Percentiles rank a stretch among this genome's conserved stretches.
These are phyloP conservation scores for Cenchrus fungigraminus DNA, from an alignment of 176 grass and related monocot genomes.

Conservation along the genomic window DNA sequence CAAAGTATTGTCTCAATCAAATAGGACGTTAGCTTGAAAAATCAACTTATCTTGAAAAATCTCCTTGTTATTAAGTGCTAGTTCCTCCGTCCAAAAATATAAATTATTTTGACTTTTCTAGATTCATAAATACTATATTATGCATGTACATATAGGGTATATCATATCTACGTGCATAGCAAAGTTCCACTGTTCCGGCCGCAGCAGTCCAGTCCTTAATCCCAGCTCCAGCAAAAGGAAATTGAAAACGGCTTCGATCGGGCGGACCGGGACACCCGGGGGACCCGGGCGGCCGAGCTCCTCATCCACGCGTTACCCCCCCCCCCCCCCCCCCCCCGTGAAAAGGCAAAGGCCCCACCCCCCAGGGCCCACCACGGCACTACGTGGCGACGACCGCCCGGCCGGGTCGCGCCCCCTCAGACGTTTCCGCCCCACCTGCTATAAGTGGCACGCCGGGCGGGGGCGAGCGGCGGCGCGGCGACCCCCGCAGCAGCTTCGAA, in stretches of 20 bases:
- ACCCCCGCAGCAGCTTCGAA: slow-evolving; percentile 55
- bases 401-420: slow-evolving; percentile 23
- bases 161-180: no score
- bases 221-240: not conserved
- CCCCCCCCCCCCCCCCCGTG: no score
- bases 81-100: no score
- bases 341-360: not conserved
- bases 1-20: no score
- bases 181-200: not conserved
- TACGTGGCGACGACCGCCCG: slow-evolving; percentile 46
- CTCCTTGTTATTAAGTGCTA: no score
- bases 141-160: no score
- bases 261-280: not conserved
- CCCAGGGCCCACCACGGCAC: not conserved
- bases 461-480: slow-evolving; percentile 37
- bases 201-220: not conserved
- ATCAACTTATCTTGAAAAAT: no score
- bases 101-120: no score
- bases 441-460: slow-evolving; percentile 29
- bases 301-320: not conserved
- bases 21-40: no score
- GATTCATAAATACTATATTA: no score
- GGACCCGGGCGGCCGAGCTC: not conserved
- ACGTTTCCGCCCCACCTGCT: slow-evolving; percentile 29
- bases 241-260: slow-evolving; percentile 36